These are phyloP conservation scores for Microstegium vimineum DNA, from an alignment of 176 grass and related monocot genomes.

Conservation along the genomic window DNA sequence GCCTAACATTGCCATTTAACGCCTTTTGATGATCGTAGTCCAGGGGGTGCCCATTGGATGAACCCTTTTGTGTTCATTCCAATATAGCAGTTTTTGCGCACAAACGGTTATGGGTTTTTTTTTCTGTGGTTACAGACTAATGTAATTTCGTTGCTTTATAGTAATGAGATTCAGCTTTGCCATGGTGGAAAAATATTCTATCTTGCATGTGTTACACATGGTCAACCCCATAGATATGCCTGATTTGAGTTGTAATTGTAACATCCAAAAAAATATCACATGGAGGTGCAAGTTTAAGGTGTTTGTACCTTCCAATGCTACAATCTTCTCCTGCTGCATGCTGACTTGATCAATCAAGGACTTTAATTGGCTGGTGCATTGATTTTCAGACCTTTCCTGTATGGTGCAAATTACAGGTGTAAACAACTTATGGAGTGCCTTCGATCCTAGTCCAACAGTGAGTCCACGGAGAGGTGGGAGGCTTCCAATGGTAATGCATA, in stretches of 20 bases:
- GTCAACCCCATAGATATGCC: not conserved
- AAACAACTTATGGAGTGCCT: not conserved
- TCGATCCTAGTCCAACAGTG: not conserved
- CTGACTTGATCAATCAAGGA: conserved; percentile 90
- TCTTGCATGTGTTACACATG: not conserved
- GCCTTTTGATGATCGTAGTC: too few species aligned
- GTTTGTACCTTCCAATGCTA: conserved; percentile 66
- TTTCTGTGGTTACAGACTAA: too few species aligned
- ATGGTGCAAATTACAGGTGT: conserved; percentile 10
- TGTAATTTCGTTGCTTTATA: too few species aligned
- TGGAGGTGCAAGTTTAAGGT: not conserved
- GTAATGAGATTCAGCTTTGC: too few species aligned
- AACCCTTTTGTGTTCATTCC: too few species aligned
- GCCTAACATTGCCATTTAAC: too few species aligned
- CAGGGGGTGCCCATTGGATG: too few species aligned
- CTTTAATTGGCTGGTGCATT: conserved; percentile 61
- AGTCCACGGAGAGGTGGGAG: not conserved
- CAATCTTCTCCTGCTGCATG: conserved; percentile 86
- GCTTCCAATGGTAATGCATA: not conserved
- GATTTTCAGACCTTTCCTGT: conserved; percentile 78
- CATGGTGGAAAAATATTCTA: too few species aligned
- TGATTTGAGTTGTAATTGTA: not conserved
- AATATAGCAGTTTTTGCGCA: too few species aligned
- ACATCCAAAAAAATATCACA: not conserved
- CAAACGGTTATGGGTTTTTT: too few species aligned